phyloP scores from a whole-genome alignment of 2,329 filamentous ascomycete species.

The Fusarium sp. region DNA sequence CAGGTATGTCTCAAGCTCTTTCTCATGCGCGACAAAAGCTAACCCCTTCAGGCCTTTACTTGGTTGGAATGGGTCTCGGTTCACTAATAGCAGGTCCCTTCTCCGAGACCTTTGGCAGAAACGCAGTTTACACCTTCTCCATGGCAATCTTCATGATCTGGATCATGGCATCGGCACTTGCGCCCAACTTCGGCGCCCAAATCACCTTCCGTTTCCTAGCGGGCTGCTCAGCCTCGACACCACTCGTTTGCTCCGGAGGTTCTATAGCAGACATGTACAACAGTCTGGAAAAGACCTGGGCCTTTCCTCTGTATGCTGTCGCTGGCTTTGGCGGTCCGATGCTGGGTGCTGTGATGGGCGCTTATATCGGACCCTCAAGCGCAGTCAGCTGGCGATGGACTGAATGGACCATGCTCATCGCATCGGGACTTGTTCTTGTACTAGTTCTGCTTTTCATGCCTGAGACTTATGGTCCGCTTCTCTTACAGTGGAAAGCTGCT shows the following conservation, averaged over 20 bases:
- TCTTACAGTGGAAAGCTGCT: slow-evolving; percentile 67
- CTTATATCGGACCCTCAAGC: slow-evolving; percentile 69
- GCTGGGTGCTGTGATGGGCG: slow-evolving; percentile 57
- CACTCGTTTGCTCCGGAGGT: slow-evolving; percentile 53
- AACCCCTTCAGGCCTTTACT: slow-evolving; percentile 34
- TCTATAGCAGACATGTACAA: slow-evolving; percentile 52
- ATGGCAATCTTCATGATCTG: slow-evolving; percentile 54
- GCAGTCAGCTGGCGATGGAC: slow-evolving; percentile 66
- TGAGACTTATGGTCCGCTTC: slow-evolving; percentile 67
- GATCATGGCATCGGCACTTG: slow-evolving; percentile 54
- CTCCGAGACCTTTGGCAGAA: slow-evolving; percentile 51
- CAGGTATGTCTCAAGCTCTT: slow-evolving; percentile 38
- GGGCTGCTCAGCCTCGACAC: slow-evolving; percentile 55
- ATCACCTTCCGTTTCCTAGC: slow-evolving; percentile 58
- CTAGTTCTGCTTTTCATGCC: slow-evolving; percentile 68
- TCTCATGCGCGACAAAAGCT: accelerated
- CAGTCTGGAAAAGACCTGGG: slow-evolving; percentile 47
- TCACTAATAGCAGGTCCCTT: slow-evolving; percentile 49
- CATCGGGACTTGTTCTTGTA: slow-evolving; percentile 63
- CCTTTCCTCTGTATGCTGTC: slow-evolving; percentile 57
- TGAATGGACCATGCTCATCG: slow-evolving; percentile 72
- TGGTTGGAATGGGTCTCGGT: slow-evolving; percentile 49
- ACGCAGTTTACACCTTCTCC: slow-evolving; percentile 50
- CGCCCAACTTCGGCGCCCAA: slow-evolving; percentile 52
- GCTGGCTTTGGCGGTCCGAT: slow-evolving; percentile 52